Evolutionary conservation across 164 flowering plant species (phyloP).

Genomic region (Liquidambar formosana): DNA sequence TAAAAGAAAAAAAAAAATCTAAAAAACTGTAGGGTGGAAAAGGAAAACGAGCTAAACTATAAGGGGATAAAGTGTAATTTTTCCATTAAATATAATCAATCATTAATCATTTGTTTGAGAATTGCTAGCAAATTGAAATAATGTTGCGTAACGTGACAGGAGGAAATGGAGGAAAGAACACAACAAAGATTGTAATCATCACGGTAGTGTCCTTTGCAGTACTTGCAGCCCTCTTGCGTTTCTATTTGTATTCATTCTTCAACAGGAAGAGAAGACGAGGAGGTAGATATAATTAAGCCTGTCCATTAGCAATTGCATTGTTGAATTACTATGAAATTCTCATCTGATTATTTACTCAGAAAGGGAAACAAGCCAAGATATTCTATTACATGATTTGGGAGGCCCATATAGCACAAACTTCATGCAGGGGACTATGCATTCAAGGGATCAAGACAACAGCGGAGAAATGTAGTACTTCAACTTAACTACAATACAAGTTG

Average conservation of each 20-base stretch:
- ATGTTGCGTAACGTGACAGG: background rate
- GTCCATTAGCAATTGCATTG: background rate
- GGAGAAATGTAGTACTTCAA: conserved; percentile 17
- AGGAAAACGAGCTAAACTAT: too few species aligned
- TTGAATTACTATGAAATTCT: background rate
- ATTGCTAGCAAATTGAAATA: background rate
- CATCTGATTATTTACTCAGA: background rate
- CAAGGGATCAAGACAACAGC: conserved; percentile 1
- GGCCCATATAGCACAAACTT: background rate
- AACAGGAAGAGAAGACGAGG: background rate
- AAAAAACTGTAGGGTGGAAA: too few species aligned
- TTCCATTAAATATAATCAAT: too few species aligned
- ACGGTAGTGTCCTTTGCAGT: background rate
- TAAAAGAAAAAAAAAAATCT: too few species aligned
- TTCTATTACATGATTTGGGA: conserved; percentile 4
- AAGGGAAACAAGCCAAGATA: conserved; percentile 5
- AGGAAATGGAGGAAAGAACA: conserved; percentile 15
- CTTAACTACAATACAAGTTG: conserved; percentile 18
- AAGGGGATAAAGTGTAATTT: too few species aligned
- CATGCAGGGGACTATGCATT: background rate
- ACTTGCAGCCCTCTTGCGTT: conserved; percentile 10
- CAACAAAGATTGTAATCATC: background rate
- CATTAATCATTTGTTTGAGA: background rate
- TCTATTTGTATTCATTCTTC: background rate
- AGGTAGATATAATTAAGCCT: conserved; percentile 7